Percentiles rank a stretch among this genome's conserved stretches.
Evolutionary conservation across 345 rosid species (phyloP).

Genomic region (Euphorbia tirucalli): DNA sequence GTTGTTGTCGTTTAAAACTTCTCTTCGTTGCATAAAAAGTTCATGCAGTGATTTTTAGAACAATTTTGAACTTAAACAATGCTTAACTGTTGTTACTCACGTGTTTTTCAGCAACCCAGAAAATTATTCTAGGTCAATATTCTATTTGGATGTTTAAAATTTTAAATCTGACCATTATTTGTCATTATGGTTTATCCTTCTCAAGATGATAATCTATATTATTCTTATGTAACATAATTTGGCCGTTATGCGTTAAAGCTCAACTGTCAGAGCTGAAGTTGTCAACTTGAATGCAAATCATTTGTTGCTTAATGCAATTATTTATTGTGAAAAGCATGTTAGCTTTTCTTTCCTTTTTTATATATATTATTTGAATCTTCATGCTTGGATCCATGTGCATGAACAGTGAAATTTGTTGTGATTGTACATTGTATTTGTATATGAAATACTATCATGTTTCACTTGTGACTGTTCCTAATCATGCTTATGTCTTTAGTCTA

Average conservation of each 20-base stretch:
- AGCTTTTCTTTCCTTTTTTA: background rate
- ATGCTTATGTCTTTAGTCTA: background rate
- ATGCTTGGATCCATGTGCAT: background rate
- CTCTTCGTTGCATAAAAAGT: too few species aligned
- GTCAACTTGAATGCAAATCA: background rate
- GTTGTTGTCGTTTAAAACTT: too few species aligned
- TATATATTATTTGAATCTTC: background rate
- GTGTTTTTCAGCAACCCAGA: too few species aligned
- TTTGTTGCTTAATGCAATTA: background rate
- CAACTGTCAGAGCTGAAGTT: background rate
- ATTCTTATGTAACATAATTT: conserved; percentile 20
- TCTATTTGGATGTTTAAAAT: too few species aligned
- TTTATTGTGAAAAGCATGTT: conserved; percentile 2
- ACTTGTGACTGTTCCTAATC: background rate
- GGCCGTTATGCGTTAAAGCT: background rate
- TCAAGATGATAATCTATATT: background rate
- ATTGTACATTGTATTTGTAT: background rate
- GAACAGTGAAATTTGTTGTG: background rate
- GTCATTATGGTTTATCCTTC: conserved; percentile 25
- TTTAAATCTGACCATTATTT: background rate
- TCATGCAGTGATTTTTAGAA: too few species aligned
- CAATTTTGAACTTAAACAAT: too few species aligned
- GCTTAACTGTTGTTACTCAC: too few species aligned
- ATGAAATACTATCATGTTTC: background rate
- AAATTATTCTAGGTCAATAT: too few species aligned